These are phyloP conservation scores for Stagonosporopsis cucurbitacearum DNA, from an alignment of 2,329 filamentous ascomycete species.

Conservation along the genomic window DNA sequence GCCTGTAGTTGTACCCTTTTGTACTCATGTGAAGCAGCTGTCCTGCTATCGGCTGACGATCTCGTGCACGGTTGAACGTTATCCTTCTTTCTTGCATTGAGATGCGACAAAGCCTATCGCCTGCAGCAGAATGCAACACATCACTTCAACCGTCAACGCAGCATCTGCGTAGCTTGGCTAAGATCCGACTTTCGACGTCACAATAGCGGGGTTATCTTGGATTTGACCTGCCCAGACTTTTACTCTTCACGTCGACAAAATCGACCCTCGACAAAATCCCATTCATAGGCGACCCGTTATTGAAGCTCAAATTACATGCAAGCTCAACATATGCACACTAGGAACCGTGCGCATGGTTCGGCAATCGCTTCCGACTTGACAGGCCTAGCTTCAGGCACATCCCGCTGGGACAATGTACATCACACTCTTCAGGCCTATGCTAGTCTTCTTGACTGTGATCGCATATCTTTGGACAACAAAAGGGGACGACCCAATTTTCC, in stretches of 20 bases:
- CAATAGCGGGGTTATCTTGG: not conserved
- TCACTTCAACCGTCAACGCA: not conserved
- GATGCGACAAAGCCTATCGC: not conserved
- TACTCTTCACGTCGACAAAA: not conserved
- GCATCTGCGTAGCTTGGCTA: slow-evolving; percentile 4
- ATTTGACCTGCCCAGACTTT: not conserved
- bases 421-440: not conserved
- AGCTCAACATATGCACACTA: not conserved
- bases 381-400: slow-evolving; percentile 1
- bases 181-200: not conserved
- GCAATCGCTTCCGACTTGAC: slow-evolving; percentile 4
- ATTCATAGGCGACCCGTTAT: not conserved
- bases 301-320: not conserved
- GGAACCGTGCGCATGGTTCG: not conserved
- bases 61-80: not conserved
- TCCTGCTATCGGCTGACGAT: not conserved
- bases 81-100: not conserved
- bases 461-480: slow-evolving; percentile 10
- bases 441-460: not conserved
- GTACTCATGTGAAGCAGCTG: not conserved
- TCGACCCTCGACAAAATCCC: not conserved
- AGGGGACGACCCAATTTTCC: slow-evolving; percentile 1
- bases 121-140: not conserved
- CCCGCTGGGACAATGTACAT: slow-evolving; percentile 1
- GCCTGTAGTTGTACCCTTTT: not conserved